Evolutionary conservation across 2,329 filamentous ascomycete species (phyloP).

Genomic region (Fusarium pseudocircinatum): DNA sequence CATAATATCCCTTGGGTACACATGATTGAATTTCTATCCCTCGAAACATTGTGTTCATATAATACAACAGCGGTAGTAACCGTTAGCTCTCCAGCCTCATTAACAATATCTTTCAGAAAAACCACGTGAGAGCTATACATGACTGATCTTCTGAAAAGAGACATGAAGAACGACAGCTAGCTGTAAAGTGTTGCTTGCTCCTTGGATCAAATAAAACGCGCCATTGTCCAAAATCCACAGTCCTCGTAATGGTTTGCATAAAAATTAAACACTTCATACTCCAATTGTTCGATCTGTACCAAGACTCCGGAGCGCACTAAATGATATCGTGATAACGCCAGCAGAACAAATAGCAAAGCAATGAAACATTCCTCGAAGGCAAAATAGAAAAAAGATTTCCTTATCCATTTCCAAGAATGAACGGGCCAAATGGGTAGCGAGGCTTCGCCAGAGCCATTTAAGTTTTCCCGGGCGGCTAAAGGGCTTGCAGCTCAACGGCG

Average conservation of each 20-base stretch:
- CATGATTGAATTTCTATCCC: neutral
- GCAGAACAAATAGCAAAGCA: conserved; percentile 1
- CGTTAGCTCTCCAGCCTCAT: conserved; percentile 1
- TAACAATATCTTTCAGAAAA: neutral
- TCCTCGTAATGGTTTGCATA: conserved; percentile 10
- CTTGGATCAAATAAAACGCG: conserved; percentile 28
- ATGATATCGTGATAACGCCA: conserved; percentile 25
- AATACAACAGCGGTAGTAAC: conserved; percentile 1
- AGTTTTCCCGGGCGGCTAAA: conserved; percentile 1
- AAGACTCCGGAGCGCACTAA: conserved; percentile 36
- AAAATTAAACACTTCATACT: conserved; percentile 3
- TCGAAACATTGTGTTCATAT: neutral
- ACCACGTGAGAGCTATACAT: neutral
- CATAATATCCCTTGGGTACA: neutral
- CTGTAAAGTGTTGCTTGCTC: conserved; percentile 14
- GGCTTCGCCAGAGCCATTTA: conserved; percentile 19
- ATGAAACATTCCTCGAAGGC: neutral
- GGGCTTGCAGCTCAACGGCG: conserved; percentile 41
- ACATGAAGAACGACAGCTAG: conserved; percentile 1
- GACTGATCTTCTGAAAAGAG: conserved; percentile 4
- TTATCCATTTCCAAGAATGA: neutral
- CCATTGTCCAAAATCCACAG: conserved; percentile 23
- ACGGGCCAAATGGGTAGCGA: conserved; percentile 10
- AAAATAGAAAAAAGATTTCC: neutral
- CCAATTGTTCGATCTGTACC: conserved; percentile 28